Conservation (phyloP, 768 basidiomycete genomes). For the Tylopilus sp. region DNA sequence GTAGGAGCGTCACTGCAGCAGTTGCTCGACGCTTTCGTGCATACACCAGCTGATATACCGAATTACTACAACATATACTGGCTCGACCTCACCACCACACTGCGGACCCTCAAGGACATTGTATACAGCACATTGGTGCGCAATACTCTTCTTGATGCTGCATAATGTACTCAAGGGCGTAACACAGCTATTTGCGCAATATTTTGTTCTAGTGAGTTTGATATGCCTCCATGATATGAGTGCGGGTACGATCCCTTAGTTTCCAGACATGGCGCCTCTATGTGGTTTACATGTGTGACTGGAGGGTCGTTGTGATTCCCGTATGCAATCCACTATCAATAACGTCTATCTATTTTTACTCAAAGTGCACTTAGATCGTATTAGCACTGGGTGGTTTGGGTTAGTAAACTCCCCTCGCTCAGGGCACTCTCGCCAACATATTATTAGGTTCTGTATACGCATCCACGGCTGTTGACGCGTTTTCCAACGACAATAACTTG, state of each 20-base stretch:
- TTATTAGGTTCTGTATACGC: neutral
- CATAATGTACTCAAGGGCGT: neutral
- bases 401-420: neutral
- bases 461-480: too few relatives aligned
- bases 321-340: neutral
- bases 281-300: neutral
- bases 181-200: neutral
- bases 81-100: neutral
- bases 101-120: neutral
- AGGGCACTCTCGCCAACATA: neutral
- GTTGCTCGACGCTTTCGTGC: constrained; percentile 1
- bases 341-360: neutral
- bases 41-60: neutral
- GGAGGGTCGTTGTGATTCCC: constrained; percentile 1
- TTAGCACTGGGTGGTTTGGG: neutral
- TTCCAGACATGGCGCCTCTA: constrained; percentile 3
- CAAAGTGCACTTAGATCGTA: neutral
- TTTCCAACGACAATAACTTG: too few relatives aligned
- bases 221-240: neutral
- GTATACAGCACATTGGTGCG: neutral
- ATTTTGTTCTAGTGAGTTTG: neutral
- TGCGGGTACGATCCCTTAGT: neutral
- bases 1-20: neutral
- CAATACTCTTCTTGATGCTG: neutral
- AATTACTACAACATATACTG: constrained; percentile 2